Percentiles rank a stretch among this genome's conserved stretches.
Conservation (phyloP, 257 asterid genomes). For the Mitragyna speciosa region DNA sequence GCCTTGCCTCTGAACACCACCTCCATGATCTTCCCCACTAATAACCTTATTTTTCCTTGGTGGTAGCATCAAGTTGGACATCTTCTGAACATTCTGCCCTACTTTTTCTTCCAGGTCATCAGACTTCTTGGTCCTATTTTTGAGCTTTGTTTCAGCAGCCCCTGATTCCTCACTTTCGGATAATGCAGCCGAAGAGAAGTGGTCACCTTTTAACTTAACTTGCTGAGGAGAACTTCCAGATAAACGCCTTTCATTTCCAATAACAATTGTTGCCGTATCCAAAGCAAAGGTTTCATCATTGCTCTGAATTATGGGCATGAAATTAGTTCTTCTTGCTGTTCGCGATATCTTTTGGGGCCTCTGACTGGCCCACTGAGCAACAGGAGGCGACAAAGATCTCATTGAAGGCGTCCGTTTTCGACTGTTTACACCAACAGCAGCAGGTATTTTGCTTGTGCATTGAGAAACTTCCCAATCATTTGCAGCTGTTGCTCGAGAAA, state of each 20-base stretch:
- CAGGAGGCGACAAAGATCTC: constrained; percentile 85
- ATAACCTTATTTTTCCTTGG: constrained; percentile 71
- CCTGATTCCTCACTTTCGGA: constrained; percentile 94
- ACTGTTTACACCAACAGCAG: constrained; percentile 55
- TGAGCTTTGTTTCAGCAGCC: constrained; percentile 63
- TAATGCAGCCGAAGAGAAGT: constrained; percentile 60
- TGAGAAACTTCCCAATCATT: constrained; percentile 87
- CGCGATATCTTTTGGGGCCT: constrained; percentile 84
- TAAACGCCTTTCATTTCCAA: constrained; percentile 56
- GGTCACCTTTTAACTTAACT: constrained; percentile 61
- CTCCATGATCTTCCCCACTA: constrained; percentile 55
- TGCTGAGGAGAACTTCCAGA: constrained; percentile 70
- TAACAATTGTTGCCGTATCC: constrained; percentile 47
- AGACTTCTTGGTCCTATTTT: constrained; percentile 60
- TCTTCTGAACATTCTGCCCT: constrained; percentile 71
- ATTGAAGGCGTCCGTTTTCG: constrained; percentile 74
- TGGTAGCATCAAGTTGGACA: constrained; percentile 73
- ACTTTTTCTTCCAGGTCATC: constrained; percentile 64
- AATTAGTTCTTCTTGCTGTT: constrained; percentile 75
- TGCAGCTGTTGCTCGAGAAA: constrained; percentile 49
- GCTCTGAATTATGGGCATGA: constrained; percentile 60
- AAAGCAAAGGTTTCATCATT: constrained; percentile 52
- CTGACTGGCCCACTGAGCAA: constrained; percentile 75
- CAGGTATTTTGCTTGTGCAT: constrained; percentile 63
- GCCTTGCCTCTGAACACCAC: constrained; percentile 84